Evolutionary conservation across 345 rosid genomes (phyloP), one percentile per base, ranked within the genome.

Genomic region (Brassica rapa): DNA sequence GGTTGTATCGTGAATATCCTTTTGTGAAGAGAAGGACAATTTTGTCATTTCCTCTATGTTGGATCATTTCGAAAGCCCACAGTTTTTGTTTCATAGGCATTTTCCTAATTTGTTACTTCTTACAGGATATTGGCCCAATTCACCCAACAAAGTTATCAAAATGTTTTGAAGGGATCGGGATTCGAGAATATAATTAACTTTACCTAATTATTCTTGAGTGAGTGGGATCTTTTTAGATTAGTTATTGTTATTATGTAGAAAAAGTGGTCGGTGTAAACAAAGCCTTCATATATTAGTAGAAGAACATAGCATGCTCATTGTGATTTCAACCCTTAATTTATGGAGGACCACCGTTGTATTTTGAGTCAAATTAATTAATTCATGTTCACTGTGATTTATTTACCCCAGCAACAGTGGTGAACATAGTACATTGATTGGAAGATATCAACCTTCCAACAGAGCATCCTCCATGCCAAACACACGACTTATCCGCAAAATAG

Each of bases 131-230:
- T 33, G 1, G 8, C 37, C 37, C 1, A 33, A 33, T 33, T 33
- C 8, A 33, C 37, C 35, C 1, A 37, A 6, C n/a, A n/a, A 25
- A 25, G 29, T 53, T 55, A 66, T 55, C 19, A 39, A 66, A 39
- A 59, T 41, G 11, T 76, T 43, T 69, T 14, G 2, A 30, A 43
- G 33, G 73, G 68, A 35, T 59, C 64, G 55, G 66, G 66, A 57
- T 71, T 14, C 37, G 66, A 33, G 61, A 32, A 46, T 70, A 70
- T 70, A 19, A 77, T 70, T 70, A 62, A 7, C 70, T 64, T 71
- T 71, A 64, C 77, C 77, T 78, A 71, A 78, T 63, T 78, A 65
- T 78, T 65, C 61, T 39, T 30, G 72, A 78, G 46, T 65, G 43
- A 78, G 81, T 78, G 72, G 81, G 62, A 65, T 19, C 62, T 64